Base-by-base conservation (phyloP, 2,329 filamentous ascomycete species). In the Penicillium sp. region DNA sequence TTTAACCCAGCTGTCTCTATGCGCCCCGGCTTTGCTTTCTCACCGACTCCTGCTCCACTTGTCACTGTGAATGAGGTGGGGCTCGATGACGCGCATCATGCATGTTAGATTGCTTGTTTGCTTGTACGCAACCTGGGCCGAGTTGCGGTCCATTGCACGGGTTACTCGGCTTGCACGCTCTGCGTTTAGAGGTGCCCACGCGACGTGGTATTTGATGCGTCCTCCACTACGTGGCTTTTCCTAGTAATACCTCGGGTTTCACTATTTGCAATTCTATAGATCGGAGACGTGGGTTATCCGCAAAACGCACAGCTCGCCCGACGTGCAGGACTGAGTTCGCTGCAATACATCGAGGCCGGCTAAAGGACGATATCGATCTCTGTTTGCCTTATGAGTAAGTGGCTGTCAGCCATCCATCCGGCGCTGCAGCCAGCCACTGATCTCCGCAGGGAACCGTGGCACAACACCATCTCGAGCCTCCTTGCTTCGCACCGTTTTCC, bases 101-200 rank as follows among this genome's bases (percentile, higher is more conserved):
- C 54, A 57, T 28, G 46, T 51, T 38, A 56, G 50, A 47, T 55
- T 59, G 51, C 56, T 55, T 55, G 54, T 51, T 55, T 59, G 56
- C 54, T 56, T 51, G 50, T 45, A 38, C 44, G 44, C 20, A 47
- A 20, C 31, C n/a, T 3, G 35, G 24, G 16, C n/a, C n/a, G 11
- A 20, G 16, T 44, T 50, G 25, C 27, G 31, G 38, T 25, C 9
- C 11, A 27, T 10, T 22, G 28, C 47, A 28, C 43, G 25, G 39
- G 42, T 22, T 16, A 18, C 36, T 50, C 39, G 51, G n/a, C 41
- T 43, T 45, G 51, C 54, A 57, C 54, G 51, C 52, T 57, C 46
- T 44, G 10, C 25, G n/a, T n/a, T 5, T 13, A 3, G 16, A 11
- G 18, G 8, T 11, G 3, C 33, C n/a, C 3, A 20, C 8, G 16